Evolutionary conservation across 805 yeast species (phyloP).

Genomic region (Yueomyces sp.): DNA sequence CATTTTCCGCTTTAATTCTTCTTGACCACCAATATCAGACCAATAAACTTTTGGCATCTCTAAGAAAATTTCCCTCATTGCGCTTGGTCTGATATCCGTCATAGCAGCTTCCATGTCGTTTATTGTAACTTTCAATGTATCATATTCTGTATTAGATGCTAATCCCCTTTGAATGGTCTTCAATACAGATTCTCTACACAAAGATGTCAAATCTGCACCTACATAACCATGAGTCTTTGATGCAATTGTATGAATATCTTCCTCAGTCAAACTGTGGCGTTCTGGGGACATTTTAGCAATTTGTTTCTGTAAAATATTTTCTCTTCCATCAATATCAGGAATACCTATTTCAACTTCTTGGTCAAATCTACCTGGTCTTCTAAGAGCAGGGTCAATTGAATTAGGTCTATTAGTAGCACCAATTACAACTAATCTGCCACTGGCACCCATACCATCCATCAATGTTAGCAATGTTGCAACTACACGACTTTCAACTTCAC

Average conservation of each 20-base stretch:
- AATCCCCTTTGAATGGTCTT: constrained; percentile 58
- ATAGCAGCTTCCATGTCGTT: constrained; percentile 61
- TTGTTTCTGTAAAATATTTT: constrained; percentile 55
- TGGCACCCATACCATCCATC: constrained; percentile 64
- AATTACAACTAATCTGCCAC: constrained; percentile 50
- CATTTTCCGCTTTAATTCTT: constrained; percentile 63
- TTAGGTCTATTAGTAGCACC: constrained; percentile 70
- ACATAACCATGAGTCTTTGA: constrained; percentile 89
- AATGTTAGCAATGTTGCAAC: constrained; percentile 78
- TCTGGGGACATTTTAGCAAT: constrained; percentile 31
- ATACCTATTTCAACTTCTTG: constrained; percentile 84
- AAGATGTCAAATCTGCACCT: constrained; percentile 87
- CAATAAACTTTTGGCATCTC: constrained; percentile 92
- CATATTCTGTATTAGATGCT: constrained; percentile 11
- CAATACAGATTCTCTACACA: constrained; percentile 82
- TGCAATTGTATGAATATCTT: constrained; percentile 51
- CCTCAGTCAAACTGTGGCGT: constrained; percentile 38
- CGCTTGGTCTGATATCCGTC: constrained; percentile 80
- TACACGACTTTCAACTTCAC: constrained; percentile 82
- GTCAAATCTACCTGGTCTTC: constrained; percentile 84
- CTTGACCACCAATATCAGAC: constrained; percentile 95
- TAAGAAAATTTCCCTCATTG: constrained; percentile 88
- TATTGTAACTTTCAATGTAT: constrained; percentile 32
- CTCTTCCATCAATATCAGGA: constrained; percentile 75
- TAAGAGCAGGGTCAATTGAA: constrained; percentile 52